These are phyloP conservation scores for Malus sylvestris DNA, from an alignment of 306 rosid genomes.

Conservation along the genomic window DNA sequence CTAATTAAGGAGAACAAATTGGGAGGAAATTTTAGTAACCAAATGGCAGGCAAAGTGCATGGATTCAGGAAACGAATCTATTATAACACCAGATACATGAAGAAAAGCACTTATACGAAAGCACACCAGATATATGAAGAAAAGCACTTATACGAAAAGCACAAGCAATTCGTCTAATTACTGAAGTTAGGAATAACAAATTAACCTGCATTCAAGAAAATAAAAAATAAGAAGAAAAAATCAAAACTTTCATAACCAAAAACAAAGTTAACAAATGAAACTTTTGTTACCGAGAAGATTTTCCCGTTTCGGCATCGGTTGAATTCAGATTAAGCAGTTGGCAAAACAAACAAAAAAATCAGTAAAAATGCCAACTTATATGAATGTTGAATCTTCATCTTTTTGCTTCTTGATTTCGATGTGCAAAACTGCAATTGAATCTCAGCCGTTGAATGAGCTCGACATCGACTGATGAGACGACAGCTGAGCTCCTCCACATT, in stretches of 20 bases:
- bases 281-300: slow-evolving; percentile 23
- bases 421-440: slow-evolving; percentile 1
- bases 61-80: too few species aligned
- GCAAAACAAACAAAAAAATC: background rate
- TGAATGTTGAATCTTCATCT: background rate
- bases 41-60: background rate
- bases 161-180: background rate
- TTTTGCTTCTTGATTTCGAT: background rate
- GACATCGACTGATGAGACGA: background rate
- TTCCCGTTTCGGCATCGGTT: slow-evolving; percentile 31
- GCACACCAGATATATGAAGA: background rate
- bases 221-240: too few species aligned
- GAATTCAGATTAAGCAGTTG: background rate
- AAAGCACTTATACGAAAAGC: background rate
- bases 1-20: background rate
- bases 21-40: background rate
- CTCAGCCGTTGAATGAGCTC: background rate
- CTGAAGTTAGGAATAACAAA: background rate
- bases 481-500: background rate
- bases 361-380: background rate
- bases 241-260: background rate
- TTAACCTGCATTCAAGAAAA: background rate
- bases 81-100: background rate
- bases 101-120: slow-evolving; percentile 9
- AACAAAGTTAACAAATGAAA: background rate